phyloP scores from a whole-genome alignment of 768 basidiomycete species.

The Tephrocybe rancida region DNA sequence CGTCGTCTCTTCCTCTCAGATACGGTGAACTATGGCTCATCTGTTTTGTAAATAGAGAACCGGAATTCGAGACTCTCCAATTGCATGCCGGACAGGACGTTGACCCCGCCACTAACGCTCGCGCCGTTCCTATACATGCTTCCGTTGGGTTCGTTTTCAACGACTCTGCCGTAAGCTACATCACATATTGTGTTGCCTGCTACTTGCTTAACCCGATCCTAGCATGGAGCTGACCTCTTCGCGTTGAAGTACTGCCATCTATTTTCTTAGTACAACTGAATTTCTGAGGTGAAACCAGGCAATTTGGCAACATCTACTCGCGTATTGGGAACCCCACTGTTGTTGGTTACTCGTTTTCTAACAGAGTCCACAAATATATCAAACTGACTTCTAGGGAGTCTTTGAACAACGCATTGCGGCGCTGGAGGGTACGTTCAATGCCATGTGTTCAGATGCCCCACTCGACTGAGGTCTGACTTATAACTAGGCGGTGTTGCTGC shows the following conservation, averaged over 20 bases:
- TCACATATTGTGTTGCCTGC: conserved; percentile 53
- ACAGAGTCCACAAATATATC: too few relatives aligned
- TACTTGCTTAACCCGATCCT: not conserved
- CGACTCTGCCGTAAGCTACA: conserved; percentile 21
- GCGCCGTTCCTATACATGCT: conserved; percentile 79
- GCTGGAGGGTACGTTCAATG: conserved; percentile 55
- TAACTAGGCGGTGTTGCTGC: conserved; percentile 57
- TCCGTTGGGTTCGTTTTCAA: conserved; percentile 54
- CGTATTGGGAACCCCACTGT: conserved; percentile 72
- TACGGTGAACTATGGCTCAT: not conserved
- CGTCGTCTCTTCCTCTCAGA: not conserved
- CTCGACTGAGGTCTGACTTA: not conserved
- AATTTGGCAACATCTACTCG: conserved; percentile 43
- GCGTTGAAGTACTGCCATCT: not conserved
- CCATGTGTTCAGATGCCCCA: not conserved
- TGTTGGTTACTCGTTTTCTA: not conserved
- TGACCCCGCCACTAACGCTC: conserved; percentile 67
- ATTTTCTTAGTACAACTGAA: not conserved
- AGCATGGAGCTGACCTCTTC: conserved; percentile 5
- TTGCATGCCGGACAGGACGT: conserved; percentile 73
- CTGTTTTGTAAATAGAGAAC: conserved; percentile 36
- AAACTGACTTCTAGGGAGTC: conserved; percentile 43
- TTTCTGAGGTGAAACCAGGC: not conserved
- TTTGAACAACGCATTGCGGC: conserved; percentile 82
- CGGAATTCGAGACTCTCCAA: conserved; percentile 80